These are phyloP conservation scores for Helianthus tuberosus DNA, from an alignment of 129 eudicot species.

Conservation along the genomic window DNA sequence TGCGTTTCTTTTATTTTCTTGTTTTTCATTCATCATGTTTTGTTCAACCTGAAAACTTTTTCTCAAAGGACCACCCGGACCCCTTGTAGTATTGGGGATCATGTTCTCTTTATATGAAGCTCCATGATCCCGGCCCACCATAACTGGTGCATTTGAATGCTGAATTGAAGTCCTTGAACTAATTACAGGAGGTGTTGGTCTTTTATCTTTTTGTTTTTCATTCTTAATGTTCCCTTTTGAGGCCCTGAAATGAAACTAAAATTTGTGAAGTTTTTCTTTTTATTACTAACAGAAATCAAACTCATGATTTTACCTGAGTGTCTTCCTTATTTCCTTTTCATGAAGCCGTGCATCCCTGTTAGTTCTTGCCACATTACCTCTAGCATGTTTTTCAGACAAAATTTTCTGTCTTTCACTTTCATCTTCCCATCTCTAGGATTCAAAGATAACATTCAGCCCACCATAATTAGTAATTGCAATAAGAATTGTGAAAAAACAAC, in stretches of 20 bases:
- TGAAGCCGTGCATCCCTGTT: constrained; percentile 71
- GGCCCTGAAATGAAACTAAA: constrained; percentile 32
- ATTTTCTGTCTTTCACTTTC: constrained; percentile 69
- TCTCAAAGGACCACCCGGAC: constrained; percentile 14
- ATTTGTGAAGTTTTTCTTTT: constrained; percentile 12
- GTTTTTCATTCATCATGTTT: background rate
- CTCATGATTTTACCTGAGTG: constrained; percentile 21
- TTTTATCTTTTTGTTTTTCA: constrained; percentile 24
- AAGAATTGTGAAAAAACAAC: background rate
- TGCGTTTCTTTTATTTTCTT: no score
- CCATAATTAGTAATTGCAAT: background rate
- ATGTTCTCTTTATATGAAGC: constrained; percentile 12
- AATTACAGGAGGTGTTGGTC: constrained; percentile 11
- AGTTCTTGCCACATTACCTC: constrained; percentile 69
- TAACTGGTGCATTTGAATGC: constrained; percentile 12
- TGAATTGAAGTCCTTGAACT: constrained; percentile 17
- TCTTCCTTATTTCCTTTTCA: constrained; percentile 52
- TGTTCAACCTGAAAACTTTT: background rate
- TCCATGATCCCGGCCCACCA: constrained; percentile 6
- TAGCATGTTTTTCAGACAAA: constrained; percentile 67
- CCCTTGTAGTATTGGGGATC: constrained; percentile 4
- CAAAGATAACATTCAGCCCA: constrained; percentile 8
- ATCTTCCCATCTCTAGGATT: constrained; percentile 79
- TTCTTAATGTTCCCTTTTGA: constrained; percentile 36
- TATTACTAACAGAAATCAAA: background rate